Base-by-base conservation (phyloP, 2,329 filamentous ascomycete species). In the Hypomyces perniciosus region DNA sequence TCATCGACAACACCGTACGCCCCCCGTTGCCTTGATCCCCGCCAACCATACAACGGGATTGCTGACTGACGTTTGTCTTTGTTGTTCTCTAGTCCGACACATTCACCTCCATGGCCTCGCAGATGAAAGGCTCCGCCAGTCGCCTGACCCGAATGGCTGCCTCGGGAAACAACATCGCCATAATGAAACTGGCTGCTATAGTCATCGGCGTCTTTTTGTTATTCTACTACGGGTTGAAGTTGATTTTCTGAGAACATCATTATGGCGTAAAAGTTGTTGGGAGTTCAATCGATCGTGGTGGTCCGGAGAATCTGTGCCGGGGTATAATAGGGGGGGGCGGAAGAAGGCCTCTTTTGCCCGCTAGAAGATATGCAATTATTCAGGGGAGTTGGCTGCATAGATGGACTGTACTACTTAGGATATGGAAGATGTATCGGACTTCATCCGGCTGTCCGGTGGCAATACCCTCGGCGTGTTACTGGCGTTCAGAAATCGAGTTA, bases 71-170 rank as follows among this genome's bases (percentile, higher is more conserved):
- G 9, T 13, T 27, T 38, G 50, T 51, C 44, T 47, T 26, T 26
- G 26, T 13, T 8, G 26, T 27, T n/a, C n/a, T 48, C 43, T 56
- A 93, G 86, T 86, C 80, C 67, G 90, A 97, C 60, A 93, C 90
- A 27, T 97, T 99, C 71, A 92, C 89, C 54, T 86, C 84, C 61
- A 90, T 99, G 80, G 80, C 82, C 34, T 85, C 85, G 10, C 85
- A 85, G 57, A 74, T 99, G 54, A 92, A 90, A 66, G 90, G 90
- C 40, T 95, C 88, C 57, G 90, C 90, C 9, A 77, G 80, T 44
- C 81, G 93, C 9, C 72, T 99, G 43, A 89, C 86, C 26, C 84
- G 90, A 55, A 97, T 97, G 90, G 93, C 93, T 42, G 85, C 85
- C 46, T 83, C 85, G 48, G 93, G 93, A 46, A 95, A 96, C 71